Percentiles rank a stretch among this genome's conserved stretches.
Evolutionary conservation across 1,284 basidiomycete genomes (phyloP).

Genomic region (Cryptococcus deneoformans): DNA sequence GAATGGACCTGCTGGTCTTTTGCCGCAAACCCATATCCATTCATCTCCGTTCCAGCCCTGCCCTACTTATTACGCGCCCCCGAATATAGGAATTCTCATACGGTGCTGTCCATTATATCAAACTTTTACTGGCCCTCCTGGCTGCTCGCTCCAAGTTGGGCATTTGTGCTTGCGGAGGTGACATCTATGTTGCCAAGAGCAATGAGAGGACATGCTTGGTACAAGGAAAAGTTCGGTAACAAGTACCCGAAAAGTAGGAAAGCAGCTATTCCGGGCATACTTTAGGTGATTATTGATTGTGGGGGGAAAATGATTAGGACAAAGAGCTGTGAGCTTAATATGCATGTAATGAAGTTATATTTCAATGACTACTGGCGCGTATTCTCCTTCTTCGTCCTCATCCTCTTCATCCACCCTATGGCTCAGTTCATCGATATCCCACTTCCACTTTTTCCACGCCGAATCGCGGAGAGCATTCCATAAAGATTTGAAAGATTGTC

Average conservation of each 20-base stretch:
- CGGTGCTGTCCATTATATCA: not conserved
- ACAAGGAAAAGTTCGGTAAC: constrained; percentile 63
- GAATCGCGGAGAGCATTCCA: constrained; percentile 8
- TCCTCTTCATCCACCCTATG: constrained; percentile 20
- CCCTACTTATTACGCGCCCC: constrained; percentile 10
- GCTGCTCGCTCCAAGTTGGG: constrained; percentile 63
- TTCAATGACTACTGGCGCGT: constrained; percentile 47
- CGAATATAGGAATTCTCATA: not conserved
- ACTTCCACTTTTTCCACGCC: constrained; percentile 23
- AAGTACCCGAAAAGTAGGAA: constrained; percentile 65
- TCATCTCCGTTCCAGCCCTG: constrained; percentile 51
- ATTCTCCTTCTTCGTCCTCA: constrained; percentile 48
- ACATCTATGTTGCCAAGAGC: constrained; percentile 75
- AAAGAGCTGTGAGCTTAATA: not conserved
- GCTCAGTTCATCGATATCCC: constrained; percentile 25
- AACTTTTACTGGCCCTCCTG: constrained; percentile 19
- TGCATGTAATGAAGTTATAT: constrained; percentile 7
- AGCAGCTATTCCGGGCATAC: constrained; percentile 58
- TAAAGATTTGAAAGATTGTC: constrained; percentile 11
- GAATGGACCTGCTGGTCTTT: constrained; percentile 80
- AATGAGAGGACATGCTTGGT: constrained; percentile 76
- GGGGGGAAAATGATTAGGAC: not conserved
- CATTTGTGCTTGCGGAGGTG: constrained; percentile 70
- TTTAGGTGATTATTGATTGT: constrained; percentile 1
- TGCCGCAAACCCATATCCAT: constrained; percentile 47